Base-by-base conservation (phyloP, 805 yeast species). In the Komagataella kurtzmanii region DNA sequence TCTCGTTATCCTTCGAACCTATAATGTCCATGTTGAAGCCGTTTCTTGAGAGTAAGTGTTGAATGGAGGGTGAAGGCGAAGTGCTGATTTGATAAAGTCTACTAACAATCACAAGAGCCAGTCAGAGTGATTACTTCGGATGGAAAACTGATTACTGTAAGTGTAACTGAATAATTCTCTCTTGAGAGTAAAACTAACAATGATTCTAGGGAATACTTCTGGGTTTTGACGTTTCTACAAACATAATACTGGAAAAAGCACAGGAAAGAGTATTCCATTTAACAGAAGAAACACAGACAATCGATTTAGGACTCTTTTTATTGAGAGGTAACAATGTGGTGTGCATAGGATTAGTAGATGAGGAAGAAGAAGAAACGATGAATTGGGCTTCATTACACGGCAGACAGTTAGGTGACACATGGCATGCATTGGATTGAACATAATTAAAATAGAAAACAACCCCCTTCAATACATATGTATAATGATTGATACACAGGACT, bases 141-240 rank as follows among this genome's bases (percentile, higher is more conserved):
- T 56, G 85, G 83, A 8, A 66, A 77, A 49, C 68, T 74, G 50
- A 69, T 76, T 46, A 60, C 70, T 44, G 59, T 56, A 49, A 50
- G 59, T 56, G 17, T n/a, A 18, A 7, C 6, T 40, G 3, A 24
- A 8, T 18, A 12, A 3, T 3, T 2, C 40, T 17, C 17, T 19
- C 1, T 46, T 45, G 10, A 24, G 19, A 24, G 44, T 10, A 10
- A 17, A 48, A 50, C 53, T 53, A 46, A 47, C 53, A 6, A 12
- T 58, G 43, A n/a, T 40, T 10, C 3, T 18, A 55, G 58, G 83
- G 80, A 3, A 66, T 58, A 18, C 58, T 78, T 17, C 75, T 72
- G 56, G 88, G 90, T 6, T 83, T 70, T 58, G 91, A 85, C 61
- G 77, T 80, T 55, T 70, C 78, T 47, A 77, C 85, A 21, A 85